Percentiles rank a stretch among this genome's conserved stretches.
phyloP scores from a whole-genome alignment of 1,284 basidiomycete genomes.

The Apiotrichum porosum region DNA sequence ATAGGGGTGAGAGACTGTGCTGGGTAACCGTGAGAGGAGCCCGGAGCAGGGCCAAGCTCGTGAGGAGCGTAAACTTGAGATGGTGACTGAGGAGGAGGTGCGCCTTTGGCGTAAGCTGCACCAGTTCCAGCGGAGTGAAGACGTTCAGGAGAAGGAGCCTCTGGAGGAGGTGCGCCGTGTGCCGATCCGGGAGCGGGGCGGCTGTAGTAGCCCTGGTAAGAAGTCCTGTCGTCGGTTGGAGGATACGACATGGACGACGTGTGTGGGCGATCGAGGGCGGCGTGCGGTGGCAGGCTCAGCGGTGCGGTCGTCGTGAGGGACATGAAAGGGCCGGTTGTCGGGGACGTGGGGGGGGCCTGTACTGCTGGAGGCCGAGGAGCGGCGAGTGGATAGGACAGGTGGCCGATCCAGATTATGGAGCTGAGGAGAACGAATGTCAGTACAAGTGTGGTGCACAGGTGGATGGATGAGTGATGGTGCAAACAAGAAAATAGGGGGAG shows the following conservation, averaged over 20 bases:
- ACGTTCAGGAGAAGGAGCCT: slow-evolving; percentile 23
- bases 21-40: slow-evolving; percentile 37
- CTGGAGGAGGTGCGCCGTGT: slow-evolving; percentile 25
- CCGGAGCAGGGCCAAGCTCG: slow-evolving; percentile 28
- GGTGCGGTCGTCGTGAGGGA: slow-evolving; percentile 19
- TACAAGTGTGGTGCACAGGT: neutral
- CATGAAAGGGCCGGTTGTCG: slow-evolving; percentile 10
- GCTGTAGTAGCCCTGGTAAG: slow-evolving; percentile 24
- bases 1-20: slow-evolving; percentile 35
- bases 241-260: slow-evolving; percentile 19
- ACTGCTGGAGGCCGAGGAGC: too few species aligned
- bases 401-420: neutral
- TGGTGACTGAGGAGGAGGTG: slow-evolving; percentile 24
- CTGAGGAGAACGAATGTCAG: neutral
- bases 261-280: slow-evolving; percentile 8
- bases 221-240: slow-evolving; percentile 23
- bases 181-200: slow-evolving; percentile 29
- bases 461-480: neutral
- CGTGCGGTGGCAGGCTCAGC: slow-evolving; percentile 10
- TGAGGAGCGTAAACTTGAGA: slow-evolving; percentile 19
- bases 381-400: neutral
- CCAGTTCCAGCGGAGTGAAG: slow-evolving; percentile 30
- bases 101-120: slow-evolving; percentile 19
- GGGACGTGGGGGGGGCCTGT: neutral
- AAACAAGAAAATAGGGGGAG: neutral